Percentiles rank a stretch among this genome's conserved stretches.
These are phyloP conservation scores for Fusarium nematophilum DNA, from an alignment of 2,329 filamentous ascomycete species.

Conservation along the genomic window DNA sequence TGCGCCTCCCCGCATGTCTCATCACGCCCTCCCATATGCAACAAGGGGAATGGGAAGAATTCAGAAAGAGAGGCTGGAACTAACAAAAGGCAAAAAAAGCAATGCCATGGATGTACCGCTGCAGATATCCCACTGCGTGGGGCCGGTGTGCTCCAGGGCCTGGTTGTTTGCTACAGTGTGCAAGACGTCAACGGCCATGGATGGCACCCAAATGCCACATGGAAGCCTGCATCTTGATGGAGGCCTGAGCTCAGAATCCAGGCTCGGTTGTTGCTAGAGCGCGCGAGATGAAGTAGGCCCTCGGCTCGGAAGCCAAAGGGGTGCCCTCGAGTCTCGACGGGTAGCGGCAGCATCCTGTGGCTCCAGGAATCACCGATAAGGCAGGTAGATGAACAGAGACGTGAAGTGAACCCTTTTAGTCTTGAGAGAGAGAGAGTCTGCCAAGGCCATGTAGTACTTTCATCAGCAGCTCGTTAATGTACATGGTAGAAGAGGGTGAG, in stretches of 20 bases:
- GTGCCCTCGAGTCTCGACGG: background rate
- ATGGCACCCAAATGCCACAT: constrained; percentile 23
- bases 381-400: background rate
- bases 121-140: constrained; percentile 21
- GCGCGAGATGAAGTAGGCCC: background rate
- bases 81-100: constrained; percentile 18
- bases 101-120: constrained; percentile 7
- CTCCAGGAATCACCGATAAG: background rate
- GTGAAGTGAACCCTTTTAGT: background rate
- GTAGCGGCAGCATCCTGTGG: background rate
- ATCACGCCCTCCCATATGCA: background rate
- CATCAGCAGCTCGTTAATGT: constrained; percentile 26
- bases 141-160: constrained; percentile 11
- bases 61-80: too few species aligned
- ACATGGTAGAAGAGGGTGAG: constrained; percentile 21
- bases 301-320: too few species aligned
- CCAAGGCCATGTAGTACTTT: constrained; percentile 3
- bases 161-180: constrained; percentile 41
- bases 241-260: constrained; percentile 27
- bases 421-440: constrained; percentile 7
- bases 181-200: constrained; percentile 17
- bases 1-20: constrained; percentile 6
- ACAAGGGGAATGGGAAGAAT: background rate
- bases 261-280: constrained; percentile 1
- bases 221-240: constrained; percentile 18